Conservation (phyloP, 495 filamentous ascomycete genomes). For the Cladorrhinum samala region DNA sequence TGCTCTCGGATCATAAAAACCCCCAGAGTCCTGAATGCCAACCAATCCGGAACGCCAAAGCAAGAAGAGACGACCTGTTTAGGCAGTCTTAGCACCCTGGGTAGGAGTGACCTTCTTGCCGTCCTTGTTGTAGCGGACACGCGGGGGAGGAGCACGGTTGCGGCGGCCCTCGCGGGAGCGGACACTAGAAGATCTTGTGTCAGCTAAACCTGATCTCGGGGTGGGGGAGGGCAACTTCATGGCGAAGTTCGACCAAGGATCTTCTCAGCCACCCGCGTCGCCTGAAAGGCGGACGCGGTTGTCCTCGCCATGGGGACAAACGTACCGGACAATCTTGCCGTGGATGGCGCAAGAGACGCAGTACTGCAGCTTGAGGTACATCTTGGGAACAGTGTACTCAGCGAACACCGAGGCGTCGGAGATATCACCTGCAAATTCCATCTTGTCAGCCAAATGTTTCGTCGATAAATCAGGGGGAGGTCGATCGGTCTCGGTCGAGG, state of each 20-base stretch:
- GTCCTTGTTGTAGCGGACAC: constrained; percentile 99
- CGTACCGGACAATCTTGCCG: constrained; percentile 99
- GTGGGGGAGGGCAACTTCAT: constrained; percentile 17
- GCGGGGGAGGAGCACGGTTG: constrained; percentile 95
- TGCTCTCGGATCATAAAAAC: constrained; percentile 19
- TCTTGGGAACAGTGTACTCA: constrained; percentile 99
- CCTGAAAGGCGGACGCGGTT: constrained; percentile 26
- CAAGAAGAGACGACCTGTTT: constrained; percentile 13
- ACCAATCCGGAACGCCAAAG: constrained; percentile 26
- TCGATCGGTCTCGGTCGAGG: neutral
- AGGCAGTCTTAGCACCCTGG: constrained; percentile 49
- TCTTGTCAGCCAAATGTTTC: constrained; percentile 13
- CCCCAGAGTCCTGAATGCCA: constrained; percentile 19
- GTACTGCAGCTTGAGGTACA: constrained; percentile 99
- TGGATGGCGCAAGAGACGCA: constrained; percentile 99
- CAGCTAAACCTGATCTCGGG: constrained; percentile 23
- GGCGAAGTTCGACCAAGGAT: constrained; percentile 53
- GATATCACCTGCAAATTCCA: constrained; percentile 77
- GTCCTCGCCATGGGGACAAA: constrained; percentile 37
- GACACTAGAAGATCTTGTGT: constrained; percentile 59
- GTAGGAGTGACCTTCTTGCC: constrained; percentile 99
- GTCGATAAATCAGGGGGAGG: no score
- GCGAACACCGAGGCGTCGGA: constrained; percentile 98
- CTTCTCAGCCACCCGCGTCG: constrained; percentile 50
- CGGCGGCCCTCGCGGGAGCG: constrained; percentile 94